phyloP scores from a whole-genome alignment of 805 yeast species.

The Millerozyma miso region DNA sequence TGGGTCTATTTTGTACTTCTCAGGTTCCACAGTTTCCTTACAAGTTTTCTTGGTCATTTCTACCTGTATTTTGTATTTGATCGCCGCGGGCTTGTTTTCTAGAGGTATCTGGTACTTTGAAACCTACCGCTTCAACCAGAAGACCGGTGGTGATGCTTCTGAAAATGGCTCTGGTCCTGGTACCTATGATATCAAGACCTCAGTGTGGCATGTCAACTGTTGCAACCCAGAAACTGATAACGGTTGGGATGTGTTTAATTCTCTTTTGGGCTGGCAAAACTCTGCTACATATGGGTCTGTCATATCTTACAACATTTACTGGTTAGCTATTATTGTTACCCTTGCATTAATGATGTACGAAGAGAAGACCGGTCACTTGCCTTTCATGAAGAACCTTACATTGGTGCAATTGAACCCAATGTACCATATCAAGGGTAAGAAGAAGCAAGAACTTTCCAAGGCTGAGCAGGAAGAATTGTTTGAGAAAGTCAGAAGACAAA shows the following conservation, averaged over 20 bases:
- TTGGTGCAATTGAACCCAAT: conserved; percentile 58
- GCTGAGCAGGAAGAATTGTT: conserved; percentile 35
- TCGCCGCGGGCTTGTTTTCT: conserved; percentile 89
- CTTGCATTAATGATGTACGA: conserved; percentile 67
- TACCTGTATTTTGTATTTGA: conserved; percentile 83
- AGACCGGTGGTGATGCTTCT: conserved; percentile 92
- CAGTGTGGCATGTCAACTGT: conserved; percentile 97
- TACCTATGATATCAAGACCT: conserved; percentile 71
- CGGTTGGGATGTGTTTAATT: conserved; percentile 97
- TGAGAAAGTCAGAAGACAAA: conserved; percentile 22
- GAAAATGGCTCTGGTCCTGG: conserved; percentile 95
- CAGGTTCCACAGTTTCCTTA: conserved; percentile 79
- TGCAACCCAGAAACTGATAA: conserved; percentile 88
- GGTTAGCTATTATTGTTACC: conserved; percentile 62
- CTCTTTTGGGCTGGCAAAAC: conserved; percentile 95
- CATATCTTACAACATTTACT: conserved; percentile 81
- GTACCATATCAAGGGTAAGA: conserved; percentile 66
- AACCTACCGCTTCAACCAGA: conserved; percentile 53
- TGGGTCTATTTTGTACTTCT: conserved; percentile 71
- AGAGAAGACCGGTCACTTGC: conserved; percentile 80
- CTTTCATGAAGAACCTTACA: conserved; percentile 50
- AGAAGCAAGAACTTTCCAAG: conserved; percentile 40
- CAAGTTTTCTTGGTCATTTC: conserved; percentile 84
- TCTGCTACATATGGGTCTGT: conserved; percentile 93
- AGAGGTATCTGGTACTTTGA: conserved; percentile 92